Base-by-base conservation (phyloP, 192 early-diverging fungal species). In the Chytriomyces sp. region DNA sequence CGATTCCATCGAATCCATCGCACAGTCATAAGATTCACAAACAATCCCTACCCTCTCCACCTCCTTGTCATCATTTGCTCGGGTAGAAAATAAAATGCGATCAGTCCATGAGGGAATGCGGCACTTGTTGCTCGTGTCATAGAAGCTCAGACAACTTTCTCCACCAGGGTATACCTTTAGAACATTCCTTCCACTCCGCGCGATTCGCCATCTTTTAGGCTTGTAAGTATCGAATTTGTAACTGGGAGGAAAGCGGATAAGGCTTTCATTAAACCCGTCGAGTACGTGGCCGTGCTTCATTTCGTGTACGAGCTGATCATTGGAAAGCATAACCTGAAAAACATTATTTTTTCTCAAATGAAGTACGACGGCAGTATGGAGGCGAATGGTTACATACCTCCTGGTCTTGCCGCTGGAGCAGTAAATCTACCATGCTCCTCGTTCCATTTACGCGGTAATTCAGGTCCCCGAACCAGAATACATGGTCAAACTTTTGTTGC, bases 51-150 rank as follows among this genome's bases (percentile, higher is more conserved):
- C 58, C 8, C 28, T n/a, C 17, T 52, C 41, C 32, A 22, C 22
- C 22, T 40, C 3, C 19, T 19, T 37, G 7, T 10, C 34, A n/a
- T 41, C 70, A 6, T 37, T n/a, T 17, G n/a, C 31, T 26, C 28
- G 7, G 0, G n/a, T 37, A 26, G 30, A n/a, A 34, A 22, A 64
- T 22, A 68, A 52, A 72, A 99, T 86, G 39, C 98, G 88, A 83
- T 99, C 98, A 72, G 96, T 98, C 93, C 95, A 99, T 10, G 93
- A 91, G 0, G 98, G 98, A 1, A 89, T 88, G 30, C 98, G 83
- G 59, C 88, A 87, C 83, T 99, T 99, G 52, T 96, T 95, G 49
- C 93, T 94, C 5, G 91, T 89, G 73, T 99, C 98, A 70, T 96
- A 99, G 14, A 72, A 39, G 68, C 88, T 77, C 0, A 36, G 14